Evolutionary conservation across 2,329 filamentous ascomycete genomes (phyloP), one percentile per base, ranked within the genome.

Genomic region (Colletotrichum lindemuthianum): DNA sequence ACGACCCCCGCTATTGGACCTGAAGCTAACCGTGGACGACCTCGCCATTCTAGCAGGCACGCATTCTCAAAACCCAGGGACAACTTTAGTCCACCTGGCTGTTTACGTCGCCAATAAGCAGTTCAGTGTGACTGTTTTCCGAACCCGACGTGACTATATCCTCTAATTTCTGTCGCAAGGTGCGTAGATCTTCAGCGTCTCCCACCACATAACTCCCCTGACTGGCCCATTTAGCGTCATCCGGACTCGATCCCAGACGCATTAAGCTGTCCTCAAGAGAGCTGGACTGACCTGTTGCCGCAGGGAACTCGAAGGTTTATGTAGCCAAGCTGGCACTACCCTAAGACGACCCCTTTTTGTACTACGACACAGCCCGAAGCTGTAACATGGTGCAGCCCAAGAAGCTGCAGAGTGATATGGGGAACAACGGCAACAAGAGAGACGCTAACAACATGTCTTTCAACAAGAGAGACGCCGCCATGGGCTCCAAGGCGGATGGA

Each of bases 391-490:
- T 66, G 12, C 59, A 48, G 12, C 63, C 63, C 39, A 66, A 66
- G 60, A 66, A 66, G 40, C 59, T 52, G 47, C 63, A 66, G 15
- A 55, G 59, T 41, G 63, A 66, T 10, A 59, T 66, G 11, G 59
- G 59, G 47, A 66, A 66, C 12, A 60, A 56, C 59, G 37, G 64
- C 50, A 67, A 60, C 50, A 65, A 67, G 51, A 24, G 53, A 57
- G 40, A 57, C 12, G 37, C 48, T 13, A 55, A 63, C 67, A 73
- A 72, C 16, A 80, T 80, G 78, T 74, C 78, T 59, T 69, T 71
- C 53, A 71, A 75, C 16, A 80, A 78, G 73, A 80, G 79, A 70
- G 78, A 81, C 50, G 63, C 63, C 37, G 61, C 72, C 66, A 72
- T 69, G 57, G 68, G 69, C 37, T 50, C 44, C 59, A 82, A 79